Evolutionary conservation across 805 yeast species (phyloP).

Genomic region (Candida manassasensis): DNA sequence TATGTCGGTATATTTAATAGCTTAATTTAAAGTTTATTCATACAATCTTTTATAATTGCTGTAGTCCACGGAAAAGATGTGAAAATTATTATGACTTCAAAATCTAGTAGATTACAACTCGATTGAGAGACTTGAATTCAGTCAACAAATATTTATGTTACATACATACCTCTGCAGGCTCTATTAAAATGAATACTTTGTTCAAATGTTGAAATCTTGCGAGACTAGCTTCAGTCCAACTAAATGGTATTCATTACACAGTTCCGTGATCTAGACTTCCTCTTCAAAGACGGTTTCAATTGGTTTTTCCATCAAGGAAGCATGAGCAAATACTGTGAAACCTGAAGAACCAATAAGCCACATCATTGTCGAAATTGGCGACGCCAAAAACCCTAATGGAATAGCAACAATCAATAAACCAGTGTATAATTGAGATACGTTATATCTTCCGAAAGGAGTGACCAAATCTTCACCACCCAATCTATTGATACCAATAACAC

Average conservation of each 20-base stretch:
- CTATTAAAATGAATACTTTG: too few relatives aligned
- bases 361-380: conserved; percentile 82
- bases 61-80: too few relatives aligned
- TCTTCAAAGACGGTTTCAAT: conserved; percentile 92
- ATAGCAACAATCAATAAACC: conserved; percentile 70
- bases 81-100: too few relatives aligned
- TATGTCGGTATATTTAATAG: conserved; percentile 1
- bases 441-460: conserved; percentile 65
- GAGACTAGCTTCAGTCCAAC: too few relatives aligned
- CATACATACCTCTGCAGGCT: too few relatives aligned
- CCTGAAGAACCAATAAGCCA: conserved; percentile 90
- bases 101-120: too few relatives aligned
- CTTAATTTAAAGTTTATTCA: conserved; percentile 1
- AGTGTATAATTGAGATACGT: conserved; percentile 80
- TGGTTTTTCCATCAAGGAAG: conserved; percentile 90
- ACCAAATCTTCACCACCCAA: conserved; percentile 81
- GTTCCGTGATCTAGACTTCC: conserved; percentile 45
- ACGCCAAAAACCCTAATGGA: conserved; percentile 81
- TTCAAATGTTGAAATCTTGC: too few relatives aligned
- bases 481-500: conserved; percentile 72
- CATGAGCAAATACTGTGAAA: conserved; percentile 77
- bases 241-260: too few relatives aligned
- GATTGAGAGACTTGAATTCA: too few relatives aligned
- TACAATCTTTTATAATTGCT: too few relatives aligned
- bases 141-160: too few relatives aligned